Base-by-base conservation (phyloP, 2,329 filamentous ascomycete genomes). In the Calonectria crousiana region DNA sequence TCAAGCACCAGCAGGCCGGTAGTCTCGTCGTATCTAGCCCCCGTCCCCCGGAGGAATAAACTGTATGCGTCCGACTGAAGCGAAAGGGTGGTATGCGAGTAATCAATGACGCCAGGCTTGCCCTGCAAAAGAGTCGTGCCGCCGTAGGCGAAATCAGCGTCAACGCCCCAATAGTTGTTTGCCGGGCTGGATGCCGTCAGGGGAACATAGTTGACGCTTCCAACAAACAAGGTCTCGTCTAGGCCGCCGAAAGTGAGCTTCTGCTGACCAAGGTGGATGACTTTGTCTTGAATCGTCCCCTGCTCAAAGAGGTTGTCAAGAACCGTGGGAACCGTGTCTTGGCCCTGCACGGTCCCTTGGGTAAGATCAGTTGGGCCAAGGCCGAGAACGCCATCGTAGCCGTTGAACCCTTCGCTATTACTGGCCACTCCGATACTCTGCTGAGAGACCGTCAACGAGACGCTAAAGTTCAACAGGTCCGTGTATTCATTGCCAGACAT, bases 1-100 rank as follows among this genome's bases (percentile, higher is more conserved):
- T 60, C 34, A 3, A 41, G 34, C 5, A 26, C n/a, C 5, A 6
- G 56, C 20, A 60, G 56, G 3, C 14, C 14, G 0, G n/a, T 41
- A 1, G 3, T 3, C 0, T 36, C 1, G 11, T 60, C 34, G 6
- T 10, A 0, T 2, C 3, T 38, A 1, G 56, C 56, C 5, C 56
- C 32, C 1, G 34, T 60, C 13, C 6, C n/a, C 6, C 0, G 1
- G 8, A 38, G n/a, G 13, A 60, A 28, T 1, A 3, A 2, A 4
- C 16, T 28, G 34, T 9, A 60, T 6, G 32, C 56, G 3, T 60
- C 20, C 2, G 11, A 0, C 4, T 13, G 2, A 1, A 60, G 13
- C 0, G 1, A 4, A 4, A 28, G 26, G 0, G 6, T 26, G n/a
- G 20, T 18, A 1, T 6, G 13, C 56, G 14, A 8, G 8, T 60